Evolutionary conservation across 306 rosid genomes (phyloP), one percentile per base, ranked within the genome.

Genomic region (Cicer bijugum): DNA sequence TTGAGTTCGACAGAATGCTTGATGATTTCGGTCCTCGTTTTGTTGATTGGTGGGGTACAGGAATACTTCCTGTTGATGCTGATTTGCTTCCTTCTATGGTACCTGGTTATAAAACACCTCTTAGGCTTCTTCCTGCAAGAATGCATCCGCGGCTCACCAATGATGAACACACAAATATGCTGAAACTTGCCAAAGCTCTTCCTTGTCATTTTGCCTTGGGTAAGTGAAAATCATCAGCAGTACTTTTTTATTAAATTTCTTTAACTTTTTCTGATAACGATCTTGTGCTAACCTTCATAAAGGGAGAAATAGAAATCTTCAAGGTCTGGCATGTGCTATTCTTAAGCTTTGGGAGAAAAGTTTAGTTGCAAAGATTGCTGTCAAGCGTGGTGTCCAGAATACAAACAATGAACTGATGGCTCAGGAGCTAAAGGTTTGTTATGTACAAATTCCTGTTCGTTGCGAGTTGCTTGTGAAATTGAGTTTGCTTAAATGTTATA

Each of bases 151-250:
- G 90, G 61, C 83, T 95, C 52, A 91, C 97, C 19, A 83, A 95
- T 77, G 88, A 83, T 37, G 97, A 95, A 82, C 82, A 91, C 82
- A 88, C 97, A 4, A 86, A 88, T 65, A 53, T 95, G 72, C 85
- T 95, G 80, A 91, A 90, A 61, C 78, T 88, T 82, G 87, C 99
- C 50, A 95, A 85, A 75, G 82, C 93, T 39, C 86, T 95, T 82
- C 99, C 99, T 76, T 87, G 93, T 72, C 99, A 91, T 88, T 95
- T 95, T 85, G 97, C 99, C 50, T 88, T 95, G 35, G 97, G 99
- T 95, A 91, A 48, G 58, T 10, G 0, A 8, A 8, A n/a, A 45
- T 82, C 72, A 40, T 37, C 67, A 28, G 52, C 84, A 46, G 8
- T 11, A 17, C 20, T 79, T 16, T 57, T 74, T 77, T 66, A 11